Evolutionary conservation across 331 rosid genomes (phyloP).

Genomic region (Cucumis variabilis): DNA sequence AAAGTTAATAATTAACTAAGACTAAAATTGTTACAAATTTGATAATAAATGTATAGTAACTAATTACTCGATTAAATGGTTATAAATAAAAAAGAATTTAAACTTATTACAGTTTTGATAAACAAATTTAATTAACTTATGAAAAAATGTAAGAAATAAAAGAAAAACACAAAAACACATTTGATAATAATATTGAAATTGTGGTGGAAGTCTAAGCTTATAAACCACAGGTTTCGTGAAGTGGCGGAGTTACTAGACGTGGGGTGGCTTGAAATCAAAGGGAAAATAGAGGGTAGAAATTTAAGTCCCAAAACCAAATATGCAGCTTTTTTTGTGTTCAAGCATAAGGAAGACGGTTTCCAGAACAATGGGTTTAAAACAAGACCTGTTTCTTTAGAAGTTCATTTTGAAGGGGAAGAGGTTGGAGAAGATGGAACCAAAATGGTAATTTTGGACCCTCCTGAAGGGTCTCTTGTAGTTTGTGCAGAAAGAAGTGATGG

Average conservation of each 20-base stretch:
- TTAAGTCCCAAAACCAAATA: conserved; percentile 37
- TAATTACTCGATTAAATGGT: no score
- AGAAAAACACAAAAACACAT: no score
- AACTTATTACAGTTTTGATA: no score
- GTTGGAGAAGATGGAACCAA: neutral
- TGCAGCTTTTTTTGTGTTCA: conserved; percentile 38
- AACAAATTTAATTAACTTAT: no score
- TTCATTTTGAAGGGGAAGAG: conserved; percentile 19
- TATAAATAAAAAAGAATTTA: no score
- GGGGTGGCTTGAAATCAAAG: conserved; percentile 43
- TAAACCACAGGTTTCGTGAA: conserved; percentile 26
- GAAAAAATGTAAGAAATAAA: no score
- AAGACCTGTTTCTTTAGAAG: neutral
- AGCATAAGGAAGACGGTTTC: neutral
- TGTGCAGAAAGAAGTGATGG: conserved; percentile 31
- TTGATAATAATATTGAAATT: no score
- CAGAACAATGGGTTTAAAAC: neutral
- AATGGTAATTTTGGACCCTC: conserved; percentile 28
- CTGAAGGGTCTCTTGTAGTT: neutral
- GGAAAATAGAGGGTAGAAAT: conserved; percentile 19
- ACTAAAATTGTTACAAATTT: no score
- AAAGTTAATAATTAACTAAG: no score
- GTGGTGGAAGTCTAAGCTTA: no score
- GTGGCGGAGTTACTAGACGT: conserved; percentile 1
- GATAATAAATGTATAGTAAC: no score